These are phyloP conservation scores for Hyaloscypha hepaticicola DNA, from an alignment of 495 filamentous ascomycete genomes.

Conservation along the genomic window DNA sequence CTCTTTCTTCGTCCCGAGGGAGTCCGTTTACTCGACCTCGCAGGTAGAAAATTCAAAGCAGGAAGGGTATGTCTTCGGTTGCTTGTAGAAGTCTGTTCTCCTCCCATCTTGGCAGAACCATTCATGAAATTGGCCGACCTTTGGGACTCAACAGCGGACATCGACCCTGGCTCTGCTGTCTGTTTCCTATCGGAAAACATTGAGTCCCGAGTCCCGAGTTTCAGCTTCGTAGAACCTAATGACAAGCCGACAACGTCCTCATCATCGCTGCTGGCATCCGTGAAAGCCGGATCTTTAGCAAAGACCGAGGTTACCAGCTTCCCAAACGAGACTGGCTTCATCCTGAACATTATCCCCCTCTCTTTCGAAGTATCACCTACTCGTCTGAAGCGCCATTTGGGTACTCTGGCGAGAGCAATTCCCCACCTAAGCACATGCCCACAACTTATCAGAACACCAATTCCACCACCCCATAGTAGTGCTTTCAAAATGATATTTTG, in stretches of 20 bases:
- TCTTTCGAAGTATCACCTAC: conserved; percentile 29
- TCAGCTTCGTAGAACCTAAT: conserved; percentile 1
- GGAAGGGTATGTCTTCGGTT: conserved; percentile 31
- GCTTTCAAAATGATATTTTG: conserved; percentile 81
- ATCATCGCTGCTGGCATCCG: conserved; percentile 18
- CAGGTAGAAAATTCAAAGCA: conserved; percentile 3
- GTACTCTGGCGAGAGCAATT: conserved; percentile 80
- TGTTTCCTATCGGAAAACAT: neutral
- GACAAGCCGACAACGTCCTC: conserved; percentile 5
- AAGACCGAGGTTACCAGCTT: conserved; percentile 29
- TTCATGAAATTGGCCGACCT: neutral
- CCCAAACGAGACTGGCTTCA: conserved; percentile 24
- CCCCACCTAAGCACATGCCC: conserved; percentile 80
- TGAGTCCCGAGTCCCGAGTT: conserved; percentile 12
- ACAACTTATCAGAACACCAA: conserved; percentile 72
- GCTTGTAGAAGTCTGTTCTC: conserved; percentile 3
- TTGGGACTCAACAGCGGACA: conserved; percentile 25
- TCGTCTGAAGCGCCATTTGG: conserved; percentile 83
- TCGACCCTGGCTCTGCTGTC: conserved; percentile 9
- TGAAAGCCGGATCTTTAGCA: conserved; percentile 3
- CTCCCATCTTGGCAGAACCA: neutral
- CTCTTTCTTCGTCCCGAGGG: conserved; percentile 67
- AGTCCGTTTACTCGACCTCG: conserved; percentile 38
- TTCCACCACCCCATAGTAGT: conserved; percentile 83
- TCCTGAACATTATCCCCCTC: conserved; percentile 9